Base-by-base conservation (phyloP, 2,329 filamentous ascomycete genomes). In the Coleophoma eucalyptorum region DNA sequence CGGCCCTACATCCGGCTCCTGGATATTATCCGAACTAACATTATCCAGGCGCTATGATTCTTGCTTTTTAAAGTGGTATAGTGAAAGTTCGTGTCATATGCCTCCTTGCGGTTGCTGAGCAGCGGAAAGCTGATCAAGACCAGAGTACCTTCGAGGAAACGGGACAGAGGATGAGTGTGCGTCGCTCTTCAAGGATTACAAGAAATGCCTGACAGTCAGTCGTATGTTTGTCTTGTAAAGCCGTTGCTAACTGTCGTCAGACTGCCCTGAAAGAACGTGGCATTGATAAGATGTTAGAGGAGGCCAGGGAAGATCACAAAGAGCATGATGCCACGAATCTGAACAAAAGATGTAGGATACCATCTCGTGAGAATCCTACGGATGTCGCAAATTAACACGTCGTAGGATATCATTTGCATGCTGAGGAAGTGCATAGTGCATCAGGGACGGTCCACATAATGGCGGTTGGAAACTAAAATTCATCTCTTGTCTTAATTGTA, bases 51-150 rank as follows among this genome's bases (percentile, higher is more conserved):
- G 86, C 62, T 99, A 99, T 67, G 94, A 99, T 69, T 92, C 87
- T 48, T 99, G 94, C 73, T 99, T 99, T 68, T 75, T 99, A 57
- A 97, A 96, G 73, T 99, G 94, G 94, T 99, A 99, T 70, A 97
- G 92, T 67, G 94, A 99, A 72, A 97, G 94, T 97, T 77, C 52
- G 86, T 70, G 31, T 48, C 35, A 8, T 46, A 53, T 38, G 47
- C 47, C 60, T 61, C 46, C 58, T 26, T 3, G 26, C 26, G 6
- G 26, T 5, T 7, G 6, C 26, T 49, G 15, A 44, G 44, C 32
- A 34, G 49, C n/a, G 48, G 16, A 13, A 52, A 51, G 50, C 52
- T 55, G 15, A 57, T 40, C 19, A 20, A 19, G 21, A 2, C 18
- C 58, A 94, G 94, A 97, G 71, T 99, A 96, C 65, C 82, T 99